Evolutionary conservation across 2,329 filamentous ascomycete species (phyloP).

Genomic region (Corynespora cassiicola): DNA sequence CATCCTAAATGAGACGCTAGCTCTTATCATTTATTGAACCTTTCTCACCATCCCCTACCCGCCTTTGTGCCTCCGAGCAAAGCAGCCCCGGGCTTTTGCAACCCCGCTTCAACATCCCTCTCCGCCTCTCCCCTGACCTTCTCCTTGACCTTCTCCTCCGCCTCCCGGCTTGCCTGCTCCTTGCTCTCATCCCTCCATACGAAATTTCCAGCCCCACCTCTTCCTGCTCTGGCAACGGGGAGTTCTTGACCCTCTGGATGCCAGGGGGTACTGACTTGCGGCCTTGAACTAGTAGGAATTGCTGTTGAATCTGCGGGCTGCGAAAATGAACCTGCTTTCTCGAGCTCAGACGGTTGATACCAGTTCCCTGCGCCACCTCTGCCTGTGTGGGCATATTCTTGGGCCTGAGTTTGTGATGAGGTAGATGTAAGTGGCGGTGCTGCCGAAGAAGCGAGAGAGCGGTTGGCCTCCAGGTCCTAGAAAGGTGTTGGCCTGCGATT

Average conservation of each 20-base stretch:
- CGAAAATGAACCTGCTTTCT: slow-evolving; percentile 47
- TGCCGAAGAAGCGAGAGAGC: slow-evolving; percentile 20
- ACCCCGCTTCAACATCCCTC: slow-evolving; percentile 47
- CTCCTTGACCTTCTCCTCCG: slow-evolving; percentile 31
- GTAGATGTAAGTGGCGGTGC: slow-evolving; percentile 15
- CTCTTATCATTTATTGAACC: too few species aligned
- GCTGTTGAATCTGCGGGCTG: slow-evolving; percentile 35
- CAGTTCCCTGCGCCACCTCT: slow-evolving; percentile 56
- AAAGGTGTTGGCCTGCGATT: slow-evolving; percentile 2
- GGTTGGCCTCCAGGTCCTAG: slow-evolving; percentile 50
- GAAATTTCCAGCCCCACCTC: slow-evolving; percentile 57
- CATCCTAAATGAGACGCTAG: too few species aligned
- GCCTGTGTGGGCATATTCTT: slow-evolving; percentile 52
- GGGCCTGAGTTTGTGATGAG: slow-evolving; percentile 12
- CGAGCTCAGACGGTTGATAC: slow-evolving; percentile 50
- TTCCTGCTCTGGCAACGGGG: slow-evolving; percentile 44
- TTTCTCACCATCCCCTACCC: slow-evolving; percentile 29
- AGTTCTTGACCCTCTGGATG: slow-evolving; percentile 41
- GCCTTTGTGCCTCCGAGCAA: slow-evolving; percentile 43
- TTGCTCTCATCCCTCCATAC: slow-evolving; percentile 48
- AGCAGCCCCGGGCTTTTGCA: slow-evolving; percentile 49
- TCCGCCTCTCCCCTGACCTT: slow-evolving; percentile 38
- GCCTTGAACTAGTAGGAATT: slow-evolving; percentile 30
- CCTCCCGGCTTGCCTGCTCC: slow-evolving; percentile 27
- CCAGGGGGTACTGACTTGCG: slow-evolving; percentile 40